phyloP scores from a whole-genome alignment of 1,284 basidiomycete genomes.

The Cryptococcus sp. region DNA sequence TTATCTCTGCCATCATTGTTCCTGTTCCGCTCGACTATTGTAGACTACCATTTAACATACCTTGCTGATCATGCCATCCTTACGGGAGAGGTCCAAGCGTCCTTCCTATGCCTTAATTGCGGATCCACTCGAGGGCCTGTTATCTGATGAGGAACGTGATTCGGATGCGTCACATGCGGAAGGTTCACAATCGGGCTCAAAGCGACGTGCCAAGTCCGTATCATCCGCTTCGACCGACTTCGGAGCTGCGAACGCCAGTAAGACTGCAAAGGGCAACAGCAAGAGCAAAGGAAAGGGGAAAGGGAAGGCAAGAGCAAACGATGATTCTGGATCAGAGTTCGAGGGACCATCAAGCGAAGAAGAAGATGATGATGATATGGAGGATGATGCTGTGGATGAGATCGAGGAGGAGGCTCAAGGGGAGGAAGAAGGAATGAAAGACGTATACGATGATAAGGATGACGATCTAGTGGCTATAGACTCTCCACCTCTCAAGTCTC shows the following conservation, averaged over 20 bases:
- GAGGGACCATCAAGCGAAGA: not conserved
- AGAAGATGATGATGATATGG: constrained; percentile 11
- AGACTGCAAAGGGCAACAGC: not conserved
- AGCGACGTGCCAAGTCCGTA: not conserved
- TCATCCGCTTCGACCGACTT: constrained; percentile 17
- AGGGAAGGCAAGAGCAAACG: constrained; percentile 1
- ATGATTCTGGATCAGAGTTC: not conserved
- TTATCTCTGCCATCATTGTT: not conserved
- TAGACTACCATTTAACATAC: not conserved
- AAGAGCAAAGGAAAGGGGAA: constrained; percentile 5
- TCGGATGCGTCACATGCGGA: not conserved
- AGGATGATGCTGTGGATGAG: constrained; percentile 9
- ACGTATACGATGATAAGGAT: not conserved
- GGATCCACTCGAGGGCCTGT: constrained; percentile 19
- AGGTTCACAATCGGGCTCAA: not conserved
- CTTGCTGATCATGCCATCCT: constrained; percentile 19
- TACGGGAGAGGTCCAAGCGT: constrained; percentile 23
- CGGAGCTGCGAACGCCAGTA: constrained; percentile 7
- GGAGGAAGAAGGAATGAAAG: constrained; percentile 4
- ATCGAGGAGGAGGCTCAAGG: constrained; percentile 8
- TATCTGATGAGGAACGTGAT: constrained; percentile 9
- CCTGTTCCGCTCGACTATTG: not conserved
- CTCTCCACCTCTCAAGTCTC: not conserved
- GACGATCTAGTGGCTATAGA: not conserved
- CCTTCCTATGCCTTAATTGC: constrained; percentile 22